Base-by-base conservation (phyloP, 2,329 filamentous ascomycete genomes). In the Grosmannia penicillata region DNA sequence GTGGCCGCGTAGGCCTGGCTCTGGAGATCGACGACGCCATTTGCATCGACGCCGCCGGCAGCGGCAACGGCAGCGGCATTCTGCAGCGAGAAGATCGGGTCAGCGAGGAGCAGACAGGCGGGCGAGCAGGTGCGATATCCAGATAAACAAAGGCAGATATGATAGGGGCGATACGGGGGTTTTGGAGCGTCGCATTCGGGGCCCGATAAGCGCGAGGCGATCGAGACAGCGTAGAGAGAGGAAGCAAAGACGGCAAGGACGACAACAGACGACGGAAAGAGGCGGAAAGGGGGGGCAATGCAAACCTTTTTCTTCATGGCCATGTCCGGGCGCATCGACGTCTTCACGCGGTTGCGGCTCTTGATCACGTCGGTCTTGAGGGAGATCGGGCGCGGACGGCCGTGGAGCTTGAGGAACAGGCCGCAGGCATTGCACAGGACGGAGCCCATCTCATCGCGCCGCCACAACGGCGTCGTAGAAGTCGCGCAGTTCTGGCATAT, bases 281-380 rank as follows among this genome's bases (percentile, higher is more conserved):
- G 22, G 27, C 39, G 32, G 37, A 33, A 26, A 36, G 36, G 40
- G 35, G 11, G 36, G 26, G 39, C 30, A 40, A 54, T n/a, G n/a
- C 61, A 53, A 63, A 85, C 84, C 78, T 93, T 93, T 61, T 86
- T 77, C 59, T 78, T 87, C 52, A 84, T 82, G 33, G 78, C 76
- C 45, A 82, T 73, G 51, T 87, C 83, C 8, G 82, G 75, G 38
- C 74, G 72, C 59, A 75, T 73, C 22, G 47, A 48, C 32, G 86
- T 91, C 69, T 96, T 96, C 50, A 96, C 89, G 47, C 91, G 78
- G 62, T 98, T 98, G 53, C 91, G 85, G 66, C 87, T 95, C 69
- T 98, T 98, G 66, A 98, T 98, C 49, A 96, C 89, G 66, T 98
- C 91, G 35, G 91, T 96, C 70, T 98, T 98, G 51, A 98, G 72